These are phyloP conservation scores for Cadophora gregata DNA, from an alignment of 2,329 filamentous ascomycete species.

Conservation along the genomic window DNA sequence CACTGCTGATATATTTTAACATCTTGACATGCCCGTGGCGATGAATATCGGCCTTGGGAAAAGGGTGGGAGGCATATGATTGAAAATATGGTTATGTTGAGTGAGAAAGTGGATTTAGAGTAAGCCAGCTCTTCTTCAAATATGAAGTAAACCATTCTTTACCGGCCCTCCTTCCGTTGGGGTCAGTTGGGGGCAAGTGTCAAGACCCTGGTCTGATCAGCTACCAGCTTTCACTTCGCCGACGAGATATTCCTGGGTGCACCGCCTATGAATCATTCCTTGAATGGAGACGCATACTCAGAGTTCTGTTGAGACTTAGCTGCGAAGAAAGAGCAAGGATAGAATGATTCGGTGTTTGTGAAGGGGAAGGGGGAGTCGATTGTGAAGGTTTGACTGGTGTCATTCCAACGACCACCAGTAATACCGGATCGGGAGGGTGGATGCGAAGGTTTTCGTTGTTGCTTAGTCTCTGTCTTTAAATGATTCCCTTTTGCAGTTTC, in stretches of 20 bases:
- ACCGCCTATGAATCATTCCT: slow-evolving; percentile 31
- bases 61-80: slow-evolving; percentile 47
- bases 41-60: slow-evolving; percentile 49
- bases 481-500: too few species aligned
- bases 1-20: slow-evolving; percentile 51
- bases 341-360: slow-evolving; percentile 55
- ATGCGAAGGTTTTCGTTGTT: too few species aligned
- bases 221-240: slow-evolving; percentile 54
- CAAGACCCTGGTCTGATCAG: neutral
- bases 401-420: neutral
- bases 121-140: slow-evolving; percentile 25
- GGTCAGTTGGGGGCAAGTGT: neutral
- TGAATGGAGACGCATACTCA: slow-evolving; percentile 51
- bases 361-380: slow-evolving; percentile 41
- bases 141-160: too few species aligned
- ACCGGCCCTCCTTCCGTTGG: too few species aligned
- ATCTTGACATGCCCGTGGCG: slow-evolving; percentile 40
- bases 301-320: slow-evolving; percentile 50
- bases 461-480: too few species aligned
- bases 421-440: neutral
- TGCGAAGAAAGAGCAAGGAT: slow-evolving; percentile 47
- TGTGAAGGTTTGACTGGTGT: slow-evolving; percentile 26
- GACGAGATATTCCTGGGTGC: slow-evolving; percentile 55
- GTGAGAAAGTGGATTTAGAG: slow-evolving; percentile 46
- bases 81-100: slow-evolving; percentile 44